A percentile compares a stretch with the other conserved stretches of the same genome.
Evolutionary conservation across 208 protist genomes (phyloP).

Genomic region (Leishmania martiniquensis): DNA sequence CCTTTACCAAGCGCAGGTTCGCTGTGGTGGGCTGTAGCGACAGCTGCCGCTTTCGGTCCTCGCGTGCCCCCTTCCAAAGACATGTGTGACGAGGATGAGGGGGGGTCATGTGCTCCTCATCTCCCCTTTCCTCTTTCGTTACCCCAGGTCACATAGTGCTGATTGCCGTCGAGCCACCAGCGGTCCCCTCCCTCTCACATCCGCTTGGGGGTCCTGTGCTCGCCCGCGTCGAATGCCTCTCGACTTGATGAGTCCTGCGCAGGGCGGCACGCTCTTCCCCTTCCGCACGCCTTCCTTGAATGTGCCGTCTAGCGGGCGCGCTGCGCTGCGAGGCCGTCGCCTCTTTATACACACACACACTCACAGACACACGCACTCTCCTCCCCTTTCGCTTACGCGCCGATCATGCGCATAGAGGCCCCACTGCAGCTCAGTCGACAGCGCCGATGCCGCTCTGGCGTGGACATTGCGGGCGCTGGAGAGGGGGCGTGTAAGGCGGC

Average conservation of each 20-base stretch:
- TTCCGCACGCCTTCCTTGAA: too few species aligned
- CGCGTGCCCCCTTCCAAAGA: too few species aligned
- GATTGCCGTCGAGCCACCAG: too few species aligned
- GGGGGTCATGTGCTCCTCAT: not conserved
- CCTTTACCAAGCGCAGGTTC: not conserved
- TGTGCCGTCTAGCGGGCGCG: too few species aligned
- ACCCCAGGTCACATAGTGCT: not conserved
- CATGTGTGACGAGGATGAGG: not conserved
- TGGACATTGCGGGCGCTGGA: conserved; percentile 16
- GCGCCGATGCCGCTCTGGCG: conserved; percentile 27
- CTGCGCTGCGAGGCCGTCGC: too few species aligned
- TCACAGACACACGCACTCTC: not conserved
- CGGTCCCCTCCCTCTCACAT: too few species aligned
- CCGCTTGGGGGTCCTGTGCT: too few species aligned
- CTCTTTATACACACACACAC: too few species aligned
- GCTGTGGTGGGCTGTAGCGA: not conserved
- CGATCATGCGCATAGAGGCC: not conserved
- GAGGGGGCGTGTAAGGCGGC: conserved; percentile 20
- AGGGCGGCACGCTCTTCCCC: too few species aligned
- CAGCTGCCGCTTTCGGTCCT: not conserved
- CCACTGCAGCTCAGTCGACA: conserved; percentile 25
- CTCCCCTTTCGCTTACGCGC: too few species aligned
- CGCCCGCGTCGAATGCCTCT: too few species aligned
- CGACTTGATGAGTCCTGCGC: too few species aligned
- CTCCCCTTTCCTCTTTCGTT: not conserved